These are phyloP conservation scores for Vigna reflexopilosa DNA, from an alignment of 306 rosid species.

Conservation along the genomic window DNA sequence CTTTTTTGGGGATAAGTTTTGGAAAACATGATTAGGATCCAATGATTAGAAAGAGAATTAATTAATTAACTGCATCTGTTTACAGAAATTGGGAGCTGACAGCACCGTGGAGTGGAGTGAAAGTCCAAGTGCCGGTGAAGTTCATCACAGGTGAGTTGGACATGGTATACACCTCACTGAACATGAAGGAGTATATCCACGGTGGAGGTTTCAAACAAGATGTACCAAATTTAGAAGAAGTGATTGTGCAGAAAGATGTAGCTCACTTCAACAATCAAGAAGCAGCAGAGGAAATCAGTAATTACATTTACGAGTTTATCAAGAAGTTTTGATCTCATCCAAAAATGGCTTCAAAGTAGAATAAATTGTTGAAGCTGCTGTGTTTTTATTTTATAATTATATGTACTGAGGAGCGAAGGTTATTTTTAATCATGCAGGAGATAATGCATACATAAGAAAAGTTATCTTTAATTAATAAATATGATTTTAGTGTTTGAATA, in stretches of 20 bases:
- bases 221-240: constrained; percentile 46
- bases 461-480: background rate
- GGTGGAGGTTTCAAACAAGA: constrained; percentile 50
- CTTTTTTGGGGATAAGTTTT: too few relatives aligned
- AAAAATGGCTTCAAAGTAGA: too few relatives aligned
- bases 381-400: background rate
- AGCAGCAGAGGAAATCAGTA: constrained; percentile 36
- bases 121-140: constrained; percentile 38
- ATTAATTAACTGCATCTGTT: background rate
- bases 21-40: too few relatives aligned
- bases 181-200: constrained; percentile 34
- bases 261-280: constrained; percentile 57
- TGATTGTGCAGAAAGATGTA: constrained; percentile 48
- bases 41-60: background rate
- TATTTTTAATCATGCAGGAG: background rate
- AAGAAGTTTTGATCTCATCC: background rate
- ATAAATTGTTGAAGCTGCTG: background rate
- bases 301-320: constrained; percentile 45
- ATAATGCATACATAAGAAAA: background rate
- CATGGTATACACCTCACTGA: constrained; percentile 29
- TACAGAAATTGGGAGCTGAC: constrained; percentile 54
- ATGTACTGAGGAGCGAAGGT: background rate
- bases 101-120: constrained; percentile 44
- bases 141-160: constrained; percentile 52
- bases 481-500: background rate